Base-by-base conservation (phyloP, 192 early-diverging fungal species). In the Geranomyces variabilis region DNA sequence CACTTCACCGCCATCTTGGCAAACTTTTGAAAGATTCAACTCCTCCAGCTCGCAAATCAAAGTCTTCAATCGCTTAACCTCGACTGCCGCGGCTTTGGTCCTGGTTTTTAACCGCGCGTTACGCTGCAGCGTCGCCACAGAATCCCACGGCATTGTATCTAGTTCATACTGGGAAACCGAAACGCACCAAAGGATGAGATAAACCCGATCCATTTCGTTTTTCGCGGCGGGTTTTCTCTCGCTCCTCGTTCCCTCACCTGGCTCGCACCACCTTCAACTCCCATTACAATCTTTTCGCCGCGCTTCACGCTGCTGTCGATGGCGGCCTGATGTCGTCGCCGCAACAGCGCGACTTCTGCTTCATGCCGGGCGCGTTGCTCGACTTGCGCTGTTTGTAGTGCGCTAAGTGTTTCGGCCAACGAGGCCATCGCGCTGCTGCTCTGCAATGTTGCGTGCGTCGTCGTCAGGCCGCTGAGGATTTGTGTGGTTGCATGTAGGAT, bases 261-360 rank as follows among this genome's bases (percentile, higher is more conserved):
- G 26, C 48, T 55, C 15, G 66, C 66, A 9, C 10, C 21, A 17
- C 66, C 48, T 56, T 68, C 66, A 22, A 68, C 66, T 9, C 66
- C 66, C 30, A 68, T 49, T 14, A 68, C 66, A 36, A 68, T 68
- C 48, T 68, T 68, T 29, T 68, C 66, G 6, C 45, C 66, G 10
- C 66, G 43, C 22, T 31, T 12, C 7, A 24, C 28, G 15, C 45
- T 55, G 10, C 66, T 48, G 12, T 49, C 51, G 30, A 49, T 56
- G 19, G 30, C 48, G 1, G 9, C 45, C 34, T 68, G 45, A 49
- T 68, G 66, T 12, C 48, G 22, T 33, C 31, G 15, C 14, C 30
- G 53, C 66, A 68, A 5, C 15, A 34, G 15, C 13, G 47, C 66
- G 17, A 68, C 34, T 22, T 68, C 66, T 14, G 51, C 33, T 36